Base-by-base conservation (phyloP, 2,329 filamentous ascomycete genomes). In the Epichloe uncinata region DNA sequence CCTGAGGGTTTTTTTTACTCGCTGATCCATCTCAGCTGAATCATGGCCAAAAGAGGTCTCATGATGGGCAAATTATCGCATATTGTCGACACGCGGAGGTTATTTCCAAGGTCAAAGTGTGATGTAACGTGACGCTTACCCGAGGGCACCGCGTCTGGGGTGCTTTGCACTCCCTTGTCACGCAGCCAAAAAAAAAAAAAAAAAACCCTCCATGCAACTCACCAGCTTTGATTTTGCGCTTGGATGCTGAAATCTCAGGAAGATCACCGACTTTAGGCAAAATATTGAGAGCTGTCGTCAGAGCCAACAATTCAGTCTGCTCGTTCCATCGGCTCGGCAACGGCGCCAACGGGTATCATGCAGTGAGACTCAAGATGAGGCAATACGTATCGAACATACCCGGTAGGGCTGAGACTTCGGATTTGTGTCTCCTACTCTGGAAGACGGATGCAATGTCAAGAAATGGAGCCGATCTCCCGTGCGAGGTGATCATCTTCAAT, bases 361-460 rank as follows among this genome's bases (percentile, higher is more conserved):
- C 52, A 46, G 52, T 53, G 49, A 51, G 46, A 53, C 52, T 47
- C 47, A 48, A 53, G 49, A 51, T 51, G 52, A 51, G 42, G 49
- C 34, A 50, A 15, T 43, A 43, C 36, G 34, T 48, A 38, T 42
- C 51, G n/a, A 48, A 38, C 45, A 50, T 51, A 49, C 35, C 49
- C 46, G 45, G 49, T 53, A 53, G 52, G 52, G 49, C 52, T 53
- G 52, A 53, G 52, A 53, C 49, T 50, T 49, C 41, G 15, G 11
- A 41, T 42, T 47, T 47, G 47, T 47, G 43, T 49, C 16, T 47
- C 34, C 43, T 47, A 41, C 20, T 44, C 36, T 36, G 38, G 36
- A 15, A 34, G 41, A 45, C 15, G 26, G 36, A 40, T 26, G 35
- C 35, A 22, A 41, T 35, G 48, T 30, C 37, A 30, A 45, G 37